Base-by-base conservation (phyloP, 2,329 filamentous ascomycete genomes). In the Colletotrichum nymphaeae region DNA sequence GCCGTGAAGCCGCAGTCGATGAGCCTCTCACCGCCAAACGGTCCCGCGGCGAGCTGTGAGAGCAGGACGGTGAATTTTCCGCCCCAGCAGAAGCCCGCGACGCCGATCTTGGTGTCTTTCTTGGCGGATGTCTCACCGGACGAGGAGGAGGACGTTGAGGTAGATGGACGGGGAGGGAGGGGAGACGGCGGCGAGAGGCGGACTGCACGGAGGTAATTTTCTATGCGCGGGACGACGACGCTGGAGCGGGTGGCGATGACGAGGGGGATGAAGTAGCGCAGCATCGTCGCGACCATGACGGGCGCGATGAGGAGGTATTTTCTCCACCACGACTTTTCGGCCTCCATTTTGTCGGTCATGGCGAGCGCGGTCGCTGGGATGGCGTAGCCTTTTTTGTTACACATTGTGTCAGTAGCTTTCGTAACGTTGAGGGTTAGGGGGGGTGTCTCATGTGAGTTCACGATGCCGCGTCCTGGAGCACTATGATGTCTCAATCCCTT, bases 41-140 rank as follows among this genome's bases (percentile, higher is more conserved):
- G 75, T 53, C 74, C 74, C 14, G 55, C 37, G 22, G 59, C 35
- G 26, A 37, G 60, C 22, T 73, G 70, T 9, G 42, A 19, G 4
- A 92, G 84, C n/a, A 85, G 78, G 9, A 89, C 78, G 2, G 84
- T 81, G 75, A 91, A 86, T 74, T 88, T 88, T 28, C 89, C 91
- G 28, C 90, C 90, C 90, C 90, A 92, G 83, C 89, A 92, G 81
- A 90, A 92, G 0, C 90, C 91, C 0, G 88, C 88, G 0, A 84
- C 87, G 26, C 86, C 89, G 58, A 92, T 80, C 19, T 80, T 79
- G 7, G 82, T 76, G 0, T 26, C 19, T 30, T 60, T 72, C 3
- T 19, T 16, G 3, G 57, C 37, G 6, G 67, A 9, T 14, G 37
- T 26, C 4, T 55, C 63, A 52, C 26, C 63, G 24, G 26, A 26